Percentiles rank a stretch among this genome's conserved stretches.
phyloP scores from a whole-genome alignment of 495 filamentous ascomycete genomes.

The Cairneyella variabilis region DNA sequence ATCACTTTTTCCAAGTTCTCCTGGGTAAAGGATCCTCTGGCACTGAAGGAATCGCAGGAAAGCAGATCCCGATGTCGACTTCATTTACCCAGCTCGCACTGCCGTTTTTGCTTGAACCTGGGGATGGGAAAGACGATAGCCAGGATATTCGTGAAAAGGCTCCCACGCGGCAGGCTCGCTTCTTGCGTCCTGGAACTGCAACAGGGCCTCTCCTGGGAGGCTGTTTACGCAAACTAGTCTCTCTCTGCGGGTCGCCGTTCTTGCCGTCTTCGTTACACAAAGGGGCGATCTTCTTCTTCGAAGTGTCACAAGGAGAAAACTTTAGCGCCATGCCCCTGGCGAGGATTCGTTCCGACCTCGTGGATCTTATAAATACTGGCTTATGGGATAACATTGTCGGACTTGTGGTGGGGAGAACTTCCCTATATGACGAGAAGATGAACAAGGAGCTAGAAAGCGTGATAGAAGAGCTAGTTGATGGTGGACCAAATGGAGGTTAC shows the following conservation, averaged over 20 bases:
- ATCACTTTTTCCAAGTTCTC: constrained; percentile 3
- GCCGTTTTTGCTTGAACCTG: background rate
- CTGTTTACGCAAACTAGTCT: constrained; percentile 26
- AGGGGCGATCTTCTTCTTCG: constrained; percentile 30
- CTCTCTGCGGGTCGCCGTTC: constrained; percentile 25
- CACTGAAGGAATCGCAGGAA: background rate
- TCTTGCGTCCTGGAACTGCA: constrained; percentile 18
- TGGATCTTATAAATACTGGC: constrained; percentile 31
- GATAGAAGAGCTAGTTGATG: constrained; percentile 4
- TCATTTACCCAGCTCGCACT: background rate
- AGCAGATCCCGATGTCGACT: background rate
- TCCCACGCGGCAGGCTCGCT: constrained; percentile 17
- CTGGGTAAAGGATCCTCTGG: background rate
- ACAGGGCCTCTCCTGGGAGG: constrained; percentile 33
- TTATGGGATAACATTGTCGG: constrained; percentile 30
- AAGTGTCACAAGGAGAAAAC: constrained; percentile 28
- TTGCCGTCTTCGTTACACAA: constrained; percentile 23
- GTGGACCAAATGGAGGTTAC: constrained; percentile 24
- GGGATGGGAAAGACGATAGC: constrained; percentile 1
- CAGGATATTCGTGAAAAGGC: background rate
- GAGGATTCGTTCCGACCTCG: constrained; percentile 24
- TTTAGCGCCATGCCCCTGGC: constrained; percentile 16
- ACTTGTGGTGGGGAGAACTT: constrained; percentile 32
- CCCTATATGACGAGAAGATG: constrained; percentile 24
- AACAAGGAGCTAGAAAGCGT: constrained; percentile 21